A percentile compares a stretch with the other conserved stretches of the same genome.
Conservation (phyloP, 2,329 filamentous ascomycete species). For the Lasiodiplodia gonubiensis region DNA sequence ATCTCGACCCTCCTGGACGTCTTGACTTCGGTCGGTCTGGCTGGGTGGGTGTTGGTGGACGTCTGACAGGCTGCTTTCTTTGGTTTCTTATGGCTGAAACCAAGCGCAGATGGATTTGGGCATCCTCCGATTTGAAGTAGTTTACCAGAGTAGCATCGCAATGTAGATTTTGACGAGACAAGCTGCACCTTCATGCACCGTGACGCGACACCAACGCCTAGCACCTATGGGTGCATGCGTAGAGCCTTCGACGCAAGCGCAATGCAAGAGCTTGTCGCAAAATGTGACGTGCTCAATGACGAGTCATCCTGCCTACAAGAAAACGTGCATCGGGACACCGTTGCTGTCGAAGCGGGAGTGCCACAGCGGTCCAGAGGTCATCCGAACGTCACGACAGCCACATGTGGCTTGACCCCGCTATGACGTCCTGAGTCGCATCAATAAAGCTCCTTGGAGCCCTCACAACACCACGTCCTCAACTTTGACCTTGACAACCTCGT, state of each 20-base stretch:
- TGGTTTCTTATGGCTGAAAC: constrained; percentile 11
- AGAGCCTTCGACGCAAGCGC: not conserved
- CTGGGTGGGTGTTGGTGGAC: constrained; percentile 77
- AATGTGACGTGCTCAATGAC: not conserved
- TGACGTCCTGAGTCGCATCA: constrained; percentile 6
- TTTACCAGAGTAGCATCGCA: not conserved
- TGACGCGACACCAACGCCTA: not conserved
- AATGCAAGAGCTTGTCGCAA: no score
- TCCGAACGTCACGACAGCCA: constrained; percentile 11
- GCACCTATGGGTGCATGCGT: not conserved
- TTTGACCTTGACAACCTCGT: not conserved
- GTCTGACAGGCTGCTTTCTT: constrained; percentile 76
- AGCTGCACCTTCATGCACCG: not conserved
- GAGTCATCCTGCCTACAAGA: no score
- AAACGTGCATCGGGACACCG: no score
- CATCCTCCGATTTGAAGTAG: not conserved
- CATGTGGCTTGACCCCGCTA: constrained; percentile 23
- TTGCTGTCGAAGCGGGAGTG: not conserved
- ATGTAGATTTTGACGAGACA: not conserved
- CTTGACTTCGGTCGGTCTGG: constrained; percentile 77
- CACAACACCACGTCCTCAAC: not conserved
- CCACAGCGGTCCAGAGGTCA: constrained; percentile 6
- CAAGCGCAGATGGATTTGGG: not conserved
- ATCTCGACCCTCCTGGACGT: constrained; percentile 78
- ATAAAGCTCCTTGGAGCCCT: constrained; percentile 8